Base-by-base conservation (phyloP, 2,329 filamentous ascomycete genomes). In the Xylariaceae sp. region DNA sequence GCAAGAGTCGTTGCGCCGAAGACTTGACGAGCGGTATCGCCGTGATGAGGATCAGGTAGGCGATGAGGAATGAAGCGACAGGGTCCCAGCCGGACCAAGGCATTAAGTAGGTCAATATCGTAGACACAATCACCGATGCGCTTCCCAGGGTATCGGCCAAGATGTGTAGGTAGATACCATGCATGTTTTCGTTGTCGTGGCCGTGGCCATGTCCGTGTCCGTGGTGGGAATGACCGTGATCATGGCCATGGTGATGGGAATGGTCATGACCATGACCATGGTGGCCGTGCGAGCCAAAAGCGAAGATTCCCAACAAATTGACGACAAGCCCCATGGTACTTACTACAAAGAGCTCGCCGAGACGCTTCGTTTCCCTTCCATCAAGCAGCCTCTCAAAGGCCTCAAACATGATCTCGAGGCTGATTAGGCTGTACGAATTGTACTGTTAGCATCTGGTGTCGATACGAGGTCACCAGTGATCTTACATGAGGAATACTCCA, bases 171-270 rank as follows among this genome's bases (percentile, higher is more conserved):
- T 96, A 99, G 65, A 99, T 97, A 10, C 94, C 94, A 67, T 94
- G 77, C 92, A 99, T 97, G 71, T 99, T 99, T 69, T 99, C 94
- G 73, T 96, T 96, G 62, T 91, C 88, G 69, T 92, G 88, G n/a
- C 77, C 76, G 66, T 85, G 80, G 17, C 69, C 69, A 62, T 73
- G 72, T 13, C 11, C 37, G 17, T 17, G 17, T 5, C 73, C 63
- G 37, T 82, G 78, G 49, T 72, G 68, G 49, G 63, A 63, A 58
- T 73, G 72, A 63, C 56, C 76, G 73, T 55, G 70, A 65, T 53
- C 77, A 73, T 76, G 74, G 8, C 57, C 56, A 59, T 73, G 71
- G 55, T 60, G 35, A 18, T 60, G 55, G 4, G 37, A 30, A 53
- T 61, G 57, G 9, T 41, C 56, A 56, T 76, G 72, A 17, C 54